Evolutionary conservation across 345 rosid genomes (phyloP).

Genomic region (Gossypium bickii): DNA sequence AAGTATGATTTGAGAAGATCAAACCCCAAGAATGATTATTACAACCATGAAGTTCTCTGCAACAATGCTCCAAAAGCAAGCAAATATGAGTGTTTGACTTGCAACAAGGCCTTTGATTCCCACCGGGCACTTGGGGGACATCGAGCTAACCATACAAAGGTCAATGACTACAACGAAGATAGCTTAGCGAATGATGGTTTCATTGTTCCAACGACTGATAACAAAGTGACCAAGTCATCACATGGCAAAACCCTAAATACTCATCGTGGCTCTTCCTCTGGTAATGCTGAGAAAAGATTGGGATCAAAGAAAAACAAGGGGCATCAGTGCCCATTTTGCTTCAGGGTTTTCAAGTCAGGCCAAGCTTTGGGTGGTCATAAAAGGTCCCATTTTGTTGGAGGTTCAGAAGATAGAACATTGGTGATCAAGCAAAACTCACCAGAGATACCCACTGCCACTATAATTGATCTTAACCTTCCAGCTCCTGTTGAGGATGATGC

Average conservation of each 20-base stretch:
- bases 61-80: constrained; percentile 34
- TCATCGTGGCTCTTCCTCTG: constrained; percentile 18
- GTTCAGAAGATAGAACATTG: constrained; percentile 47
- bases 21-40: constrained; percentile 31
- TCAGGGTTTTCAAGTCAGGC: constrained; percentile 77
- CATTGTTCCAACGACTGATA: constrained; percentile 27
- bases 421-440: constrained; percentile 46
- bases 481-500: constrained; percentile 58
- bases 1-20: constrained; percentile 43
- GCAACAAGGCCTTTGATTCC: constrained; percentile 28
- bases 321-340: constrained; percentile 90
- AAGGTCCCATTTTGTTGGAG: constrained; percentile 87
- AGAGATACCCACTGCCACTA: constrained; percentile 33
- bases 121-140: constrained; percentile 26
- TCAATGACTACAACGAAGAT: constrained; percentile 30
- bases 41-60: constrained; percentile 20
- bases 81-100: constrained; percentile 33
- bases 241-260: constrained; percentile 20
- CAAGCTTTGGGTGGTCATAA: constrained; percentile 96
- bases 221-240: constrained; percentile 17
- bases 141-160: constrained; percentile 33
- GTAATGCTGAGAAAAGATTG: constrained; percentile 30
- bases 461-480: constrained; percentile 89
- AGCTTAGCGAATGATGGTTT: constrained; percentile 46
- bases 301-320: constrained; percentile 49